Evolutionary conservation across 2,329 filamentous ascomycete genomes (phyloP).

Genomic region (Aspergillus tubingensis): DNA sequence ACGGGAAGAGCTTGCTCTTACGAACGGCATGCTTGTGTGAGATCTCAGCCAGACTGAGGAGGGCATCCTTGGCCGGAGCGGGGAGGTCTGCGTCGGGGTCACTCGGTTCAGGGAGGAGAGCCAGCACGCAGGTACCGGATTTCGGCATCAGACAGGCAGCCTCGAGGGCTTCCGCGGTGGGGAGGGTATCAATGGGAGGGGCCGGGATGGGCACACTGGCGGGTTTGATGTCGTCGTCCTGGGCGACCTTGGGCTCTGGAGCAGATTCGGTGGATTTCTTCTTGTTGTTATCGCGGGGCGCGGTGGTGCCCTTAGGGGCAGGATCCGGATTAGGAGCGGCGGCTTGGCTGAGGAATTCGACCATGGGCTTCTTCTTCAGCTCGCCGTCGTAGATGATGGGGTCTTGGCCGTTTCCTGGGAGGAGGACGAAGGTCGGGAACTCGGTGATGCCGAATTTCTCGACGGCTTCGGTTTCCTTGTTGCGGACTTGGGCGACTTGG

Average conservation of each 20-base stretch:
- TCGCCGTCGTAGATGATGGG: conserved; percentile 76
- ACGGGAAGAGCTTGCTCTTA: conserved; percentile 74
- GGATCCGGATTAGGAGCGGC: conserved; percentile 79
- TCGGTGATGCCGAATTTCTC: conserved; percentile 73
- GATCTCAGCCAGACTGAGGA: conserved; percentile 69
- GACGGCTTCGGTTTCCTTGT: conserved; percentile 73
- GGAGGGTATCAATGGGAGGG: conserved; percentile 67
- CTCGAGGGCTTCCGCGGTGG: conserved; percentile 64
- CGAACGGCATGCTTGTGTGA: conserved; percentile 71
- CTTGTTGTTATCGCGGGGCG: conserved; percentile 48
- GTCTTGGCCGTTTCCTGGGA: conserved; percentile 71
- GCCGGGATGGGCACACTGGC: conserved; percentile 56
- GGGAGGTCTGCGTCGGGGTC: conserved; percentile 53
- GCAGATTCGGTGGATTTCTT: conserved; percentile 55
- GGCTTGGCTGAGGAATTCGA: conserved; percentile 78
- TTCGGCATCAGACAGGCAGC: conserved; percentile 73
- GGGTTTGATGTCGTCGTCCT: conserved; percentile 42
- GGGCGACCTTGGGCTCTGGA: conserved; percentile 50
- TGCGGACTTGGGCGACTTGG: conserved; percentile 76
- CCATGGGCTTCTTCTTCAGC: conserved; percentile 78
- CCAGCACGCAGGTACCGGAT: conserved; percentile 80
- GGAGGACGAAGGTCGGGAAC: conserved; percentile 77
- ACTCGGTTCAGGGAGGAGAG: conserved; percentile 62
- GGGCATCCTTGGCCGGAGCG: conserved; percentile 51
- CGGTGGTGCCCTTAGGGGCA: conserved; percentile 48